Evolutionary conservation across 495 filamentous ascomycete genomes (phyloP), one percentile per base, ranked within the genome.

Genomic region (Jackrogersella minutella): DNA sequence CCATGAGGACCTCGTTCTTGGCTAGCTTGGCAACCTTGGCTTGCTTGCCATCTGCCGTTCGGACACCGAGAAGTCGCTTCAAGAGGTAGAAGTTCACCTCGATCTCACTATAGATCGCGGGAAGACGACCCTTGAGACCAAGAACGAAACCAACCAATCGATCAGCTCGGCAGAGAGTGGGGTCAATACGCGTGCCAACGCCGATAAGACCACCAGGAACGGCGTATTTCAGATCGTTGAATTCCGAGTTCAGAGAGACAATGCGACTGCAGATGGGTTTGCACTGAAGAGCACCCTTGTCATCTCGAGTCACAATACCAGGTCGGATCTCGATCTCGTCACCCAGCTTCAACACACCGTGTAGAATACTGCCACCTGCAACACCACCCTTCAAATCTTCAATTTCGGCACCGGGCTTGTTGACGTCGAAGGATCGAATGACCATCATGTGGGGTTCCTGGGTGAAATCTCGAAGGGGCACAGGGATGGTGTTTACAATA

Each of bases 401-500:
- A 60, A 99, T 97, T 81, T 97, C 96, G n/a, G 96, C 93, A 86
- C 95, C 95, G 34, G 95, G 95, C 85, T 99, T 99, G 87, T 99
- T 99, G 68, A 99, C 96, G 73, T 99, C 95, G 77, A 99, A 99
- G 3, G 93, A 97, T 68, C 95, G 90, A 76, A 99, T 99, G 72
- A 98, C 89, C 71, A 99, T 99, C 91, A 99, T 97, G 79, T 96
- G 93, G 24, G 95, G 95, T 39, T 91, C 90, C 64, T 88, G 87
- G 57, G 87, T 84, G 82, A 98, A 98, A 77, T 97, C 92, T 78
- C 95, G 85, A 28, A 89, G 72, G 2, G 95, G 95, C 17, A 98
- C 88, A 16, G 96, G 96, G 64, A 99, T 97, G 73, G 91, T 93
- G 64, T 91, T 90, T 66, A 96, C 90, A 52, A 99, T 91, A 58